Base-by-base conservation (phyloP, 257 asterid species). In the Rehmannia glutinosa region DNA sequence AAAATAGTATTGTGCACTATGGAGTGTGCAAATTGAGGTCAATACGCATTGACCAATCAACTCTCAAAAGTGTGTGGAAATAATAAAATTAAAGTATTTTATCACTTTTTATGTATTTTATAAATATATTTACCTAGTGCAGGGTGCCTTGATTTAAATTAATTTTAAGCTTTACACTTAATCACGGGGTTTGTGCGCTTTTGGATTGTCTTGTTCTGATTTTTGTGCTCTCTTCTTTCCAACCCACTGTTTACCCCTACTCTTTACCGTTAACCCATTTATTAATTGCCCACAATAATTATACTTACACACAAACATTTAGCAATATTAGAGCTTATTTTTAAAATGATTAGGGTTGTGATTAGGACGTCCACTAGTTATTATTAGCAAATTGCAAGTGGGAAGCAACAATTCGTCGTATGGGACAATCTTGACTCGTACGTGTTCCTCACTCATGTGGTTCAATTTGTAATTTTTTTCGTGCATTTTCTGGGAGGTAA, bases 151-250 rank as follows among this genome's bases (percentile, higher is more conserved):
- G 5, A 54, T 25, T 69, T 63, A 8, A 49, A 15, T 4, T 70
- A 46, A 2, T 9, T 69, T 17, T 28, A 64, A 78, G 13, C 60
- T 70, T 55, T 20, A 43, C 35, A 55, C 17, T 20, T 68, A 38
- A 45, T 73, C 75, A 69, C 66, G 92, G 83, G 81, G 66, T 58
- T 73, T 73, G 84, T 83, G 86, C 74, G 28, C 23, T 63, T 80
- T 81, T 74, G 72, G 78, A 66, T 57, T 56, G 55, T 70, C 21
- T 75, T 42, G 63, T 74, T 41, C 53, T 77, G 71, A 50, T 51
- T 11, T 74, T 41, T 76, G 80, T 64, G 83, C 77, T 77, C 71
- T 56, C 52, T 49, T 62, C 49, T 72, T 72, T 70, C 75, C 68
- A 68, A 45, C 68, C 64, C 64, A 65, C 73, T 30, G 67, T 52